Evolutionary conservation across 2,329 filamentous ascomycete genomes (phyloP).

Genomic region (Cercospora sojina): DNA sequence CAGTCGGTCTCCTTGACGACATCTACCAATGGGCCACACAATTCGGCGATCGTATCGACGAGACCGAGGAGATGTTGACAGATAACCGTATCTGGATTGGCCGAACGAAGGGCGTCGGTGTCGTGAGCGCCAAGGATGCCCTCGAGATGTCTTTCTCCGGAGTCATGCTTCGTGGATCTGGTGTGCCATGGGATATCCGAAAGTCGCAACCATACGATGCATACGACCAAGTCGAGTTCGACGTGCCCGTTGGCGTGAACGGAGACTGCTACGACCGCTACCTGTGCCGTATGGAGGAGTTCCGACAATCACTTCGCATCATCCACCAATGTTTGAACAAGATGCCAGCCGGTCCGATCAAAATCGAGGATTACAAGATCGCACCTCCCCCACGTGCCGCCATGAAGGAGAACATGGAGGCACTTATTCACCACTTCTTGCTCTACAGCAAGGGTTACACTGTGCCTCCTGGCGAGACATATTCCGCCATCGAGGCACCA

Average conservation of each 20-base stretch:
- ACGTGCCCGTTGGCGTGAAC: conserved; percentile 92
- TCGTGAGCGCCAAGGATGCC: conserved; percentile 88
- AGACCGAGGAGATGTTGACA: conserved; percentile 96
- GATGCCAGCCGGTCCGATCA: conserved; percentile 92
- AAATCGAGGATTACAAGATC: conserved; percentile 98
- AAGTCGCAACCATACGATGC: conserved; percentile 97
- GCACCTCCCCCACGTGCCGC: conserved; percentile 90
- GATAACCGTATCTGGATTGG: conserved; percentile 99
- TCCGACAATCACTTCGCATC: conserved; percentile 95
- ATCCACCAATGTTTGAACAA: conserved; percentile 99
- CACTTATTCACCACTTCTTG: conserved; percentile 97
- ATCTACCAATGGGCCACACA: conserved; percentile 99
- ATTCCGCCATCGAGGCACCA: conserved; percentile 96
- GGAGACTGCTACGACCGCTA: conserved; percentile 99
- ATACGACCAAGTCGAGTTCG: conserved; percentile 96
- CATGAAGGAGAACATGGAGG: conserved; percentile 99
- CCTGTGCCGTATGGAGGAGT: conserved; percentile 99
- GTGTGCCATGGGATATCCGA: conserved; percentile 92
- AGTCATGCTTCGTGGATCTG: conserved; percentile 96
- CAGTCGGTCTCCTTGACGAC: conserved; percentile 89
- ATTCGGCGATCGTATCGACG: conserved; percentile 96
- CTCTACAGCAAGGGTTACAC: conserved; percentile 98
- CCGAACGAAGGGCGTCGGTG: conserved; percentile 82
- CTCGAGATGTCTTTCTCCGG: conserved; percentile 95
- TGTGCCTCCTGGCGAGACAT: conserved; percentile 95